Evolutionary conservation across 2,329 filamentous ascomycete genomes (phyloP).

Genomic region (Xylaria arbuscula): DNA sequence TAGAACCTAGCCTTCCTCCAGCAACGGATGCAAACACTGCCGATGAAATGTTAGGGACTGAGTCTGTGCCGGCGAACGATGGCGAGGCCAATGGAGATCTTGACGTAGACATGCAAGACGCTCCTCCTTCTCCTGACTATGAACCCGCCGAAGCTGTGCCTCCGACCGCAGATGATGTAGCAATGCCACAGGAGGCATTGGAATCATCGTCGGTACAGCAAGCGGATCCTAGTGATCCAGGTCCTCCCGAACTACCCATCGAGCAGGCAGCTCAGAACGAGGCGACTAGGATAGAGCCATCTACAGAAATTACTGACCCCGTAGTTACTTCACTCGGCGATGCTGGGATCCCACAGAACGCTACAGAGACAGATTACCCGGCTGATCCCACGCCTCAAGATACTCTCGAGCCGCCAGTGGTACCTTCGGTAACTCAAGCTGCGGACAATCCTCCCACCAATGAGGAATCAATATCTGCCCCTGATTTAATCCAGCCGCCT

Average conservation of each 20-base stretch:
- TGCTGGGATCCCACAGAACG: background rate
- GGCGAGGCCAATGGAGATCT: constrained; percentile 1
- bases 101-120: constrained; percentile 32
- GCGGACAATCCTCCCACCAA: constrained; percentile 27
- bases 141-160: constrained; percentile 9
- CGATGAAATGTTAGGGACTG: background rate
- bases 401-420: background rate
- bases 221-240: constrained; percentile 16
- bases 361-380: constrained; percentile 3
- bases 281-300: constrained; percentile 19
- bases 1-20: constrained; percentile 36
- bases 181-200: constrained; percentile 2
- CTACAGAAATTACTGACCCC: constrained; percentile 6
- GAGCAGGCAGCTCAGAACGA: constrained; percentile 8
- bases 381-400: background rate
- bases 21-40: background rate
- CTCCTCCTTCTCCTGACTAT: constrained; percentile 2
- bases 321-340: constrained; percentile 6
- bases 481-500: constrained; percentile 30
- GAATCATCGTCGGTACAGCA: constrained; percentile 31
- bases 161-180: constrained; percentile 2
- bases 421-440: constrained; percentile 2
- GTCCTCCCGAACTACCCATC: background rate
- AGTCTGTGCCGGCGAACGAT: background rate
- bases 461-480: constrained; percentile 38